Evolutionary conservation across 179 eudicot genomes (phyloP).

Genomic region (Gypsophila paniculata): DNA sequence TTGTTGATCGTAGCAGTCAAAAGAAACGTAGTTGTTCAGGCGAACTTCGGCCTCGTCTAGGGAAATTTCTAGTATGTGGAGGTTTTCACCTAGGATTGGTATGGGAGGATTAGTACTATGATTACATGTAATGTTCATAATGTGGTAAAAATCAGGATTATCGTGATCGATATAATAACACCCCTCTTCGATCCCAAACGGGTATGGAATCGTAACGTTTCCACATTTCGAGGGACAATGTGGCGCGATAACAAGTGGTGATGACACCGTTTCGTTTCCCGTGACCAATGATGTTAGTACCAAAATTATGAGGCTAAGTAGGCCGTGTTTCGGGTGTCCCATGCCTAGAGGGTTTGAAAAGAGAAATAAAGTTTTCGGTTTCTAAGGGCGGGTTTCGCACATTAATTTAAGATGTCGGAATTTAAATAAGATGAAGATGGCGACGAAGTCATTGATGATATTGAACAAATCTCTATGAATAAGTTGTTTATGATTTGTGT

Average conservation of each 20-base stretch:
- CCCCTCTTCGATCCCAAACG: constrained; percentile 29
- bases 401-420: too few relatives aligned
- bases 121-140: constrained; percentile 13
- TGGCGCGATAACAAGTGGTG: constrained; percentile 1
- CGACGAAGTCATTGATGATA: too few relatives aligned
- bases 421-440: too few relatives aligned
- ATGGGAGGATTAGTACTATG: not conserved
- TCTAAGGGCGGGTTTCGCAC: too few relatives aligned
- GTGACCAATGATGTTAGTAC: not conserved
- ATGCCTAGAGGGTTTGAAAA: too few relatives aligned
- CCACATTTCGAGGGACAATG: constrained; percentile 21
- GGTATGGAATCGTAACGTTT: constrained; percentile 22
- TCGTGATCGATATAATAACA: constrained; percentile 3
- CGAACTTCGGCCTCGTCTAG: constrained; percentile 9
- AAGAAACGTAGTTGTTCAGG: not conserved
- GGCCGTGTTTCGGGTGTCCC: too few relatives aligned
- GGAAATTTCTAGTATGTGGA: constrained; percentile 1
- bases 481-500: too few relatives aligned
- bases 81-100: not conserved
- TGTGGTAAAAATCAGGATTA: not conserved
- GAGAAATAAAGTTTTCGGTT: too few relatives aligned
- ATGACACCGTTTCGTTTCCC: not conserved
- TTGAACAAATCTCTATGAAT: too few relatives aligned
- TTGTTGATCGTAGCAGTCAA: constrained; percentile 11
- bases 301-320: too few relatives aligned